Evolutionary conservation across 2,329 filamentous ascomycete genomes (phyloP), one percentile per base, ranked within the genome.

Genomic region (Ascosphaera pollenicola): DNA sequence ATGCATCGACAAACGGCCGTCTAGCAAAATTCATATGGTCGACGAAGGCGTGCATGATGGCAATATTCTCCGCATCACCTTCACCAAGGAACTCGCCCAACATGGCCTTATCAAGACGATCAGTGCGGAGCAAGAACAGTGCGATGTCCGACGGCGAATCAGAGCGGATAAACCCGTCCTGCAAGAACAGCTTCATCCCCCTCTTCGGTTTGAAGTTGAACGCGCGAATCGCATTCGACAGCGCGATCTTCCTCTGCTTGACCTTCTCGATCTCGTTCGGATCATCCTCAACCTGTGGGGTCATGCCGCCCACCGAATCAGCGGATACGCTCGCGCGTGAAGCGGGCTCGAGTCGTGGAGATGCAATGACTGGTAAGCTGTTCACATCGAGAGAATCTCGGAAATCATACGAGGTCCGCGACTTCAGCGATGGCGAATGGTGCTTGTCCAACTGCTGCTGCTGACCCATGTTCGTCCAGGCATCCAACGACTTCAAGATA

Each of bases 161-260:
- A 40, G 78, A 87, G 1, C 70, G 60, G 42, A 98, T 93, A 54
- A 98, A 94, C 0, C 83, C 82, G 45, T 91, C 80, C 18, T 79
- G 69, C 10, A 95, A 54, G 15, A 98, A 60, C 13, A 78, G 61
- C 54, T 93, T 93, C 52, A 98, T 72, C 4, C 89, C 91, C 42
- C 79, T 74, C 58, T 98, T 98, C 0, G 91, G 84, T 56, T 98
- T 98, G 65, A 87, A 94, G 55, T 98, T 98, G 67, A 98, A 98
- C 44, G 83, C 78, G 38, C 77, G 74, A 40, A 94, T 78, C 2
- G 80, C 87, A 49, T 92, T 89, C 39, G 76, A 80, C 43, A 95
- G 62, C 0, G 89, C 89, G 5, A 83, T 95, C 61, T 98, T 98
- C 44, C 78, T 72, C 43, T 85, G 81, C 60, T 95, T 95, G 41